Conservation (phyloP, 306 rosid species). For the Trichosanthes cucumerina region DNA sequence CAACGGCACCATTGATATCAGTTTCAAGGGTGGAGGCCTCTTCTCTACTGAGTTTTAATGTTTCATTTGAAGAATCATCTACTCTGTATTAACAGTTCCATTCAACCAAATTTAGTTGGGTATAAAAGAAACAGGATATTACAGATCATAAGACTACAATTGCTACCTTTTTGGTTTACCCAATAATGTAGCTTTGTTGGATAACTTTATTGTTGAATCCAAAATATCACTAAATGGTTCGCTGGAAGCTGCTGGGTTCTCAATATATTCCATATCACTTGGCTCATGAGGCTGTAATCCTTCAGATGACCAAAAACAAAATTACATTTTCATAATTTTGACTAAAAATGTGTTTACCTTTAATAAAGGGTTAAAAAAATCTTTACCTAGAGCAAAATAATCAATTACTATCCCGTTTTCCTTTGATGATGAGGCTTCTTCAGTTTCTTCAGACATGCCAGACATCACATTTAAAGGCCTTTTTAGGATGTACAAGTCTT, state of each 20-base stretch:
- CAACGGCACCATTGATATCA: constrained; percentile 11
- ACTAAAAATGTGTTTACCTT: neutral
- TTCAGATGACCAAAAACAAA: constrained; percentile 32
- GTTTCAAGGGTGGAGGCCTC: constrained; percentile 20
- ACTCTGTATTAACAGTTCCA: constrained; percentile 37
- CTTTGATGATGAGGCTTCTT: constrained; percentile 10
- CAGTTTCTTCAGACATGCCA: constrained; percentile 14
- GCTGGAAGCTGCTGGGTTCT: constrained; percentile 25
- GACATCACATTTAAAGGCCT: constrained; percentile 3
- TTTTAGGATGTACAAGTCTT: constrained; percentile 7
- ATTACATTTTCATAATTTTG: neutral
- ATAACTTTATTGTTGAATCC: constrained; percentile 29
- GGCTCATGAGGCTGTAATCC: constrained; percentile 38
- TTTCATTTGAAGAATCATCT: constrained; percentile 31
- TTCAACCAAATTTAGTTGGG: constrained; percentile 15
- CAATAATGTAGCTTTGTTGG: constrained; percentile 38
- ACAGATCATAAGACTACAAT: constrained; percentile 12
- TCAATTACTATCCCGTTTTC: constrained; percentile 15
- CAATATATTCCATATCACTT: constrained; percentile 24
- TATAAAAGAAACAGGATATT: constrained; percentile 17
- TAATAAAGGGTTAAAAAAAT: neutral
- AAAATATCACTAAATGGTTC: constrained; percentile 26
- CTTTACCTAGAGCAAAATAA: constrained; percentile 28
- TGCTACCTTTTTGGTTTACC: constrained; percentile 67
- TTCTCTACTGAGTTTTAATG: constrained; percentile 25